Base-by-base conservation (phyloP, 2,329 filamentous ascomycete species). In the Exophiala spinifera region DNA sequence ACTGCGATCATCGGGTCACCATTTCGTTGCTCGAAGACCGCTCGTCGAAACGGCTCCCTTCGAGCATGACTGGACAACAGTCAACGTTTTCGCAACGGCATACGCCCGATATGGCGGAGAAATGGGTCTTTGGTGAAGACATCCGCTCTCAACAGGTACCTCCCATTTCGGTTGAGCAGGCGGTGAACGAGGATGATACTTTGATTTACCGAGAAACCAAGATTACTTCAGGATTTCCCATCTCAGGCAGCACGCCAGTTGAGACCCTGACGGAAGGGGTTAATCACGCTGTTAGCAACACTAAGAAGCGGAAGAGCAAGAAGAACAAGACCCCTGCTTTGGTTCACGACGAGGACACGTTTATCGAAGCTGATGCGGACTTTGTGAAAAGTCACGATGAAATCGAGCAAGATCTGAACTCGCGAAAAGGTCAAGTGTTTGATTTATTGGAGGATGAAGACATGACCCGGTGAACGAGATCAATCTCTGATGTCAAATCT, bases 1-100 rank as follows among this genome's bases (percentile, higher is more conserved):
- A 97, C 69, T 94, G 91, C 0, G 91, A 97, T 66, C 82, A 84
- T 51, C 84, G 92, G 2, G 88, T 97, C 42, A 83, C 80, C n/a
- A 76, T 96, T 23, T 88, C 85, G 62, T 80, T 90, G 39, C 88
- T 86, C 66, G 72, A 66, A 17, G 64, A 79, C 17, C 36, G 17
- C 14, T 39, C 17, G 36, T 39, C 36, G 15, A n/a, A n/a, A 15
- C 14, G 17, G 36, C 36, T 15, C 17, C 36, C 7, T 19, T 39
- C 36, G 8, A 39, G 14, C 66, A 66, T 59, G 66, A 65, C 55
- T 64, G 57, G 40, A 44, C 20, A 45, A 15, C 13, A 15, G 33
- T 31, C 15, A 31, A 2, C 50, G 55, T 56, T 49, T 37, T 14
- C 10, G 15, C 5, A 31, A 42, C 14, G 45, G 17, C 33, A 17